Evolutionary conservation across 2,329 filamentous ascomycete species (phyloP), one percentile per base, ranked within the genome.

Genomic region (Cadophora malorum): DNA sequence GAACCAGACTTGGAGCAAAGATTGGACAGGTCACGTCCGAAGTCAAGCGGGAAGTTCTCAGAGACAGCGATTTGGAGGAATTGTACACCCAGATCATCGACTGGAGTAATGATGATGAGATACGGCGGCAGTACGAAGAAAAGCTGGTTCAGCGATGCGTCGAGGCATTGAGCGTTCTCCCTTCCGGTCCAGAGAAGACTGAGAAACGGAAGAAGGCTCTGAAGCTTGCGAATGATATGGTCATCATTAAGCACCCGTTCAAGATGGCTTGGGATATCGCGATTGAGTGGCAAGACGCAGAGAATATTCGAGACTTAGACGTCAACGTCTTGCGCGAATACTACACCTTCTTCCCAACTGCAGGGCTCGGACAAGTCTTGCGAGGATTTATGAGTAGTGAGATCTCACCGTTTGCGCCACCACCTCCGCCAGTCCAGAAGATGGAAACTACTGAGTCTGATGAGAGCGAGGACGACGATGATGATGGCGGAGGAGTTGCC

Each of bases 221-320:
- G 74, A 90, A 91, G 68, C 82, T 96, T 63, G 94, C 95, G 0
- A 88, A 90, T 70, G 96, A 95, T 69, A 97, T 99, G 92, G 95
- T 99, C 69, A 92, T 97, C 68, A 96, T 99, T 78, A 94, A 95
- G 74, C 94, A 98, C 74, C 92, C 93, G 0, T 97, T 91, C 80
- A 88, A 90, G 71, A 84, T 96, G 19, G 96, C 96, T 0, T 99
- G 96, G 96, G 91, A 93, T 74, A 90, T 97, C 69, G 86, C 91
- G 35, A 84, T 99, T 67, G 93, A 98, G 76, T 98, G 95, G 92
- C 87, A 91, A 73, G 94, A 97, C 78, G 82, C 88, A 52, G 89
- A 92, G 73, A 87, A 87, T 58, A 85, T 96, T 59, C 82, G 85
- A n/a, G 87, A 93, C 31, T 91, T 93, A 83, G 94, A 98, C 76